A percentile compares a stretch with the other conserved stretches of the same genome.
phyloP scores from a whole-genome alignment of 2,329 filamentous ascomycete genomes.

The Gyromitra esculenta region DNA sequence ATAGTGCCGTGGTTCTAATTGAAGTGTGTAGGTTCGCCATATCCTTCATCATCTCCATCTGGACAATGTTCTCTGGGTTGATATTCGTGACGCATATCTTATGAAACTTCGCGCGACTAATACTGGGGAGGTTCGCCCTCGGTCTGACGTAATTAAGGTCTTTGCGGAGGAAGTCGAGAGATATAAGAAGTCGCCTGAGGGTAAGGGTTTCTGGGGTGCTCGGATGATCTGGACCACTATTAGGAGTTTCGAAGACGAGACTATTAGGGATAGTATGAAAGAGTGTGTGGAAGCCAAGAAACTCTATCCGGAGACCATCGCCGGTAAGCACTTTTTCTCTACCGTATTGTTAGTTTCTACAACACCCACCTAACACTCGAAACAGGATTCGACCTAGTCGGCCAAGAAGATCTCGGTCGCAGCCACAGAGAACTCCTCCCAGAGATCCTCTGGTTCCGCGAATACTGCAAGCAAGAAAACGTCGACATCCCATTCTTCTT shows the following conservation, averaged over 20 bases:
- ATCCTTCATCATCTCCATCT: constrained; percentile 76
- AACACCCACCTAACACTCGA: neutral
- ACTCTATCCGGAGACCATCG: constrained; percentile 79
- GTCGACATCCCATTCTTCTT: constrained; percentile 94
- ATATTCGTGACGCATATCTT: constrained; percentile 79
- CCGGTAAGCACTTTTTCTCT: constrained; percentile 58
- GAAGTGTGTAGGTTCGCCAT: constrained; percentile 62
- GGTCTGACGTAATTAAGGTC: constrained; percentile 73
- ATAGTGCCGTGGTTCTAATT: neutral
- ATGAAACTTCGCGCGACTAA: constrained; percentile 67
- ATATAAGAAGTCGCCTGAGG: constrained; percentile 77
- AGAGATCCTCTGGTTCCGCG: constrained; percentile 92
- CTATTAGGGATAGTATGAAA: constrained; percentile 83
- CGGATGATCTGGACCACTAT: constrained; percentile 85
- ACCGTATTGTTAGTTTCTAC: neutral
- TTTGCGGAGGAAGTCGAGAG: constrained; percentile 79
- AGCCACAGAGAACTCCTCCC: constrained; percentile 80
- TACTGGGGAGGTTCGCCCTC: constrained; percentile 49
- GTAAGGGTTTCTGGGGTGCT: constrained; percentile 80
- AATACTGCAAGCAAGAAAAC: constrained; percentile 78
- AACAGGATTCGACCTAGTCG: constrained; percentile 84
- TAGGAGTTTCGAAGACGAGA: constrained; percentile 70
- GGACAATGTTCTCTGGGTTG: constrained; percentile 86
- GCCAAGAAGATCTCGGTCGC: constrained; percentile 82
- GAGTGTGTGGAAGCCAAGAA: constrained; percentile 84